Percentiles rank a stretch among this genome's conserved stretches.
These are phyloP conservation scores for Plantago elongata DNA, from an alignment of 257 asterid species.

Conservation along the genomic window DNA sequence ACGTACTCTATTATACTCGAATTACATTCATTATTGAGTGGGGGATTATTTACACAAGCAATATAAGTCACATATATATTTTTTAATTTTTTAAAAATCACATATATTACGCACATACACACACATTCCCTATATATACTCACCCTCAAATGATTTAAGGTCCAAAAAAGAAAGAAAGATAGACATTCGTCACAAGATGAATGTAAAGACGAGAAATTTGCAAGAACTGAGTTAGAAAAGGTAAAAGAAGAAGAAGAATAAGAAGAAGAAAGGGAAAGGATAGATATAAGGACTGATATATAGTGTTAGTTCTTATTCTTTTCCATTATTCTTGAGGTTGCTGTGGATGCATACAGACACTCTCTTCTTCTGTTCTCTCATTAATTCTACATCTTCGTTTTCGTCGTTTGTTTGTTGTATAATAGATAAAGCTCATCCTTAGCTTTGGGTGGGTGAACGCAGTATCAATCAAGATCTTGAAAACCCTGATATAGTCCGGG, in stretches of 20 bases:
- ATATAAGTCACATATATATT: too few species aligned
- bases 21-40: too few species aligned
- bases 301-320: neutral
- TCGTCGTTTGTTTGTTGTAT: neutral
- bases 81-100: neutral
- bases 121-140: neutral
- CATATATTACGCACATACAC: constrained; percentile 3
- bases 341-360: neutral
- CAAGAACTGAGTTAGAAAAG: neutral
- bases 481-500: constrained; percentile 40
- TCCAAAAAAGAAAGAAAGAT: neutral
- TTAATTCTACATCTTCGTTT: neutral
- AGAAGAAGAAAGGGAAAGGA: neutral
- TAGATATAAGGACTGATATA: constrained; percentile 6
- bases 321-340: constrained; percentile 1
- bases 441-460: constrained; percentile 24
- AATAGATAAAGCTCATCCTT: neutral
- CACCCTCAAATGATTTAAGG: constrained; percentile 2
- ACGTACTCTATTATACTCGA: too few species aligned
- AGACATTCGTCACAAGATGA: neutral
- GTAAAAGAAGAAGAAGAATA: too few species aligned
- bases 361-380: neutral
- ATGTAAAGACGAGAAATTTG: constrained; percentile 20
- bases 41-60: too few species aligned
- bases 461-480: constrained; percentile 43